phyloP scores from a whole-genome alignment of 1,139 yeast genomes.

The Hemisphaericaspora lyxosophila region DNA sequence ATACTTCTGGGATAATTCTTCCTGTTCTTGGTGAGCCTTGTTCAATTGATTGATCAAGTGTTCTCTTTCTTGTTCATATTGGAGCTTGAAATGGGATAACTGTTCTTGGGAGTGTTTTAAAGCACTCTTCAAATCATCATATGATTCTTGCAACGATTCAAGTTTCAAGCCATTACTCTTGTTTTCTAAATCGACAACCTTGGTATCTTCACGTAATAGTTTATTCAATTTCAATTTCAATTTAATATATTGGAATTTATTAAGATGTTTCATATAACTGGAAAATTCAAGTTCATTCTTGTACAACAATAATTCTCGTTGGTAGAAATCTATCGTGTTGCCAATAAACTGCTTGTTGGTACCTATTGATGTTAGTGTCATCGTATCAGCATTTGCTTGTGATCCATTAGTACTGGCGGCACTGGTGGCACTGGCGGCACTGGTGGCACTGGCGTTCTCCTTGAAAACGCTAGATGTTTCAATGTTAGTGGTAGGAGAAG shows the following conservation, averaged over 20 bases:
- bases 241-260: conserved; percentile 46
- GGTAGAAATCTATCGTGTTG: conserved; percentile 44
- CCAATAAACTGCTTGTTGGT: conserved; percentile 15
- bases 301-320: conserved; percentile 56
- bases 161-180: conserved; percentile 9
- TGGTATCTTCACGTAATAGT: conserved; percentile 19
- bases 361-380: background rate
- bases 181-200: conserved; percentile 7
- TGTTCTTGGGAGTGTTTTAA: conserved; percentile 13
- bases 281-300: conserved; percentile 66
- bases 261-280: conserved; percentile 53
- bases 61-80: conserved; percentile 9
- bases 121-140: conserved; percentile 55
- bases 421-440: background rate
- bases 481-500: conserved; percentile 26
- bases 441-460: conserved; percentile 6
- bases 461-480: conserved; percentile 25
- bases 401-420: background rate
- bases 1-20: conserved; percentile 7
- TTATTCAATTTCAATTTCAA: conserved; percentile 29
- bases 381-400: background rate
- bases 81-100: conserved; percentile 9
- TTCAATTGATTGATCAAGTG: conserved; percentile 12
- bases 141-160: conserved; percentile 20
- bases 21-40: conserved; percentile 20